phyloP scores from a whole-genome alignment of 306 rosid genomes.

The Sphenostylis stenocarpa region DNA sequence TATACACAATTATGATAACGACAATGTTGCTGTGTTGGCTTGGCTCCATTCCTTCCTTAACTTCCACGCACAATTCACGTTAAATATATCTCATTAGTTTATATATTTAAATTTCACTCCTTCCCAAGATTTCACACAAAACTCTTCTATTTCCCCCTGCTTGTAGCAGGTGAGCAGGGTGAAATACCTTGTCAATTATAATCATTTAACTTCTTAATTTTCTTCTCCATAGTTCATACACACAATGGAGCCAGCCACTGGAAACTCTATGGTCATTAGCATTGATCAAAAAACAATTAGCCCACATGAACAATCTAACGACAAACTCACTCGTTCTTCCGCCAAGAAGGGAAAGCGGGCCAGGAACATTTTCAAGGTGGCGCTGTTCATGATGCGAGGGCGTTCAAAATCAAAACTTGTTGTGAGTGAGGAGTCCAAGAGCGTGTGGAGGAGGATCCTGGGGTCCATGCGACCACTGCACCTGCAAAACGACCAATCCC shows the following conservation, averaged over 20 bases:
- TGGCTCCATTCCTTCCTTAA: not conserved
- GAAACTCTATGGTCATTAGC: not conserved
- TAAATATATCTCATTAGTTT: not conserved
- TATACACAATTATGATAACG: not conserved
- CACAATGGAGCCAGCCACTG: not conserved
- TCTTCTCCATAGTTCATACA: no score
- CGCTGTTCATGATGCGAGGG: constrained; percentile 53
- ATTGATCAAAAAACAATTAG: not conserved
- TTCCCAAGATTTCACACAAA: not conserved
- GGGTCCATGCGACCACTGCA: constrained; percentile 71
- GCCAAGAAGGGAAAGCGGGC: constrained; percentile 30
- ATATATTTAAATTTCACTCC: not conserved
- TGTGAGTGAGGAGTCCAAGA: constrained; percentile 29
- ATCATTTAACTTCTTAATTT: no score
- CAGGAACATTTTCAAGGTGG: constrained; percentile 49
- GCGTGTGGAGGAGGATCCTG: constrained; percentile 48
- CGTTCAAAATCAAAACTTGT: constrained; percentile 41
- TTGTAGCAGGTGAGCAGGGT: not conserved
- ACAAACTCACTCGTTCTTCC: not conserved
- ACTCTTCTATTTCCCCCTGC: not conserved
- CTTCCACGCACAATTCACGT: not conserved
- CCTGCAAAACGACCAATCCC: constrained; percentile 39
- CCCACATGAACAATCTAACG: not conserved
- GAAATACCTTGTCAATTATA: not conserved
- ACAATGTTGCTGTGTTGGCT: not conserved